Base-by-base conservation (phyloP, 345 rosid species). In the Syzygium jambos region DNA sequence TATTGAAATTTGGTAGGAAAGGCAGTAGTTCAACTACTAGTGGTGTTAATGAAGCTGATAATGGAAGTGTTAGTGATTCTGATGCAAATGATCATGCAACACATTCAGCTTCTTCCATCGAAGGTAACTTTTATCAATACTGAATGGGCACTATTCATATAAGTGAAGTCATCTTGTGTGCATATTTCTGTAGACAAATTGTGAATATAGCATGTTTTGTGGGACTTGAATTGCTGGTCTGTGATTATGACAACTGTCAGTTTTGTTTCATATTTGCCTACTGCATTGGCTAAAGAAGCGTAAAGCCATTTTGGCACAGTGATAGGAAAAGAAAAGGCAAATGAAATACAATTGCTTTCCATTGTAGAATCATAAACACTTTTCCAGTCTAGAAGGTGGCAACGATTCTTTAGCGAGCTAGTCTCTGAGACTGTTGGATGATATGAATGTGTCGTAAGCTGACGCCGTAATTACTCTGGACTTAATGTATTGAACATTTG, bases 1-100 rank as follows among this genome's bases (percentile, higher is more conserved):
- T 98, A 89, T 92, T 96, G 93, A 96, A 95, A 93, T 95, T 98
- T 86, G 98, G 98, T 65, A 94, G 93, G 90, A 98, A 96, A 92
- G 93, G 90, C 88, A 96, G 93, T 88, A 85, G 89, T 87, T 93
- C 95, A 52, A 89, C 93, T 68, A n/a, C 95, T 49, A 87, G 92
- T 86, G 97, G 87, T 54, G 89, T 88, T 83, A 65, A 61, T 78
- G 94, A 95, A 85, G 90, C 87, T 27, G 94, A 89, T 59, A 78
- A 43, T 84, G 65, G 46, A 68, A 56, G 89, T 52, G 53, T 83
- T 5, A 34, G 86, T 85, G 90, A 86, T 86, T 90, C 89, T 53
- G 93, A 90, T 86, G 91, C 88, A 63, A 89, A 93, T 86, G 91
- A 92, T 56, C 38, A 85, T 90, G 90, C 85, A 84, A 87, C 87